These are phyloP conservation scores for Phialophora expanda DNA, from an alignment of 2,329 filamentous ascomycete genomes.

Conservation along the genomic window DNA sequence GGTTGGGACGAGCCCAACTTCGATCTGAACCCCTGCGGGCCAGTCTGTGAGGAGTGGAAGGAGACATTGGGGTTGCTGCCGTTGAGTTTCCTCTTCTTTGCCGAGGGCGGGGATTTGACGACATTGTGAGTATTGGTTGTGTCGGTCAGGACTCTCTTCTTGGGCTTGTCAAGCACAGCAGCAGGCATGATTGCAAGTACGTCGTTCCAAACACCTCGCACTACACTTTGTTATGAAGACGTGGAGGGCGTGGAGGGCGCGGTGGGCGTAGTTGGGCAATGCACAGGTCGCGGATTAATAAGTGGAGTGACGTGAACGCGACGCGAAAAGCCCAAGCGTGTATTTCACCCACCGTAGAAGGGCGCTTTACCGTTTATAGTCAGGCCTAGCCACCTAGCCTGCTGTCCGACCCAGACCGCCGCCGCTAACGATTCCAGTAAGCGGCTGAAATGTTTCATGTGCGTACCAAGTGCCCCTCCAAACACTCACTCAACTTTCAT, in stretches of 20 bases:
- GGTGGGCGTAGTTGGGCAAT: neutral
- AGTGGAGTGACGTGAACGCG: constrained; percentile 20
- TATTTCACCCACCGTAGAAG: neutral
- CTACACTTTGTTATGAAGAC: neutral
- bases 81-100: constrained; percentile 87
- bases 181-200: constrained; percentile 33
- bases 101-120: constrained; percentile 56
- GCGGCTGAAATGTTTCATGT: neutral
- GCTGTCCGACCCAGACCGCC: neutral
- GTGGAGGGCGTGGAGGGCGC: neutral
- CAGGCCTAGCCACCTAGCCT: neutral
- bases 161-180: constrained; percentile 50
- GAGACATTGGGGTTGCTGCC: constrained; percentile 54
- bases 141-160: constrained; percentile 76
- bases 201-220: neutral
- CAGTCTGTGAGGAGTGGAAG: constrained; percentile 68
- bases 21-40: constrained; percentile 55
- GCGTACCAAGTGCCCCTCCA: constrained; percentile 12
- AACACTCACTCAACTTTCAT: neutral
- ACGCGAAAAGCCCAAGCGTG: constrained; percentile 2
- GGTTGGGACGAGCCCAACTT: constrained; percentile 74
- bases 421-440: constrained; percentile 2
- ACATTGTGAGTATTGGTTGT: constrained; percentile 68
- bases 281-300: constrained; percentile 1
- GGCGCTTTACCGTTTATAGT: neutral